These are phyloP conservation scores for Neurospora sp. DNA, from an alignment of 495 filamentous ascomycete species.

Conservation along the genomic window DNA sequence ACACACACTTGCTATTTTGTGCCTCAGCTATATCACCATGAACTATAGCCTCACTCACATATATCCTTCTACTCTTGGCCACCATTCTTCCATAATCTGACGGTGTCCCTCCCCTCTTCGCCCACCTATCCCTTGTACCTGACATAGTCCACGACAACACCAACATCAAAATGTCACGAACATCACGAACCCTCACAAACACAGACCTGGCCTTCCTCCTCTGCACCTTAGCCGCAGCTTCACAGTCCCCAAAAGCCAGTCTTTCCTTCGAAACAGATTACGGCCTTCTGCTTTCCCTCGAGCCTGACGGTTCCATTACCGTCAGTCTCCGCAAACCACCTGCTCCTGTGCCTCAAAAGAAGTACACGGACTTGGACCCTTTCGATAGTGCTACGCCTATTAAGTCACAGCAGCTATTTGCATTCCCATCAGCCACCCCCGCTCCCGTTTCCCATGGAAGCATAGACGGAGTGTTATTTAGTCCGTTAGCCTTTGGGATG, in stretches of 20 bases:
- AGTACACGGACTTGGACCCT: neutral
- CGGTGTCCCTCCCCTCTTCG: neutral
- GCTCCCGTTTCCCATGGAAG: no score
- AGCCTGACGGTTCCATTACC: conserved; percentile 1
- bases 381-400: neutral
- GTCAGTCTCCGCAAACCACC: neutral
- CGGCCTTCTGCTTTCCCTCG: conserved; percentile 5
- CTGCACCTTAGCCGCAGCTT: conserved; percentile 1
- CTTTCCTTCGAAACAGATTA: conserved; percentile 3
- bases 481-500: no score
- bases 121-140: neutral
- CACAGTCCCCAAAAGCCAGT: neutral
- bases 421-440: no score
- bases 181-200: conserved; percentile 7
- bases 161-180: neutral
- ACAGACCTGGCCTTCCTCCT: conserved; percentile 13
- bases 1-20: neutral
- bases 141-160: neutral
- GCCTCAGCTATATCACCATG: neutral
- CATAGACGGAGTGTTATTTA: no score
- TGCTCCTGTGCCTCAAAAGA: neutral
- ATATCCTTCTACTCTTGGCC: neutral
- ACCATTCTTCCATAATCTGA: neutral
- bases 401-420: neutral
- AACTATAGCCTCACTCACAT: neutral